A percentile compares a stretch with the other conserved stretches of the same genome.
phyloP scores from a whole-genome alignment of 2,329 filamentous ascomycete species.

The Tolypocladium album region DNA sequence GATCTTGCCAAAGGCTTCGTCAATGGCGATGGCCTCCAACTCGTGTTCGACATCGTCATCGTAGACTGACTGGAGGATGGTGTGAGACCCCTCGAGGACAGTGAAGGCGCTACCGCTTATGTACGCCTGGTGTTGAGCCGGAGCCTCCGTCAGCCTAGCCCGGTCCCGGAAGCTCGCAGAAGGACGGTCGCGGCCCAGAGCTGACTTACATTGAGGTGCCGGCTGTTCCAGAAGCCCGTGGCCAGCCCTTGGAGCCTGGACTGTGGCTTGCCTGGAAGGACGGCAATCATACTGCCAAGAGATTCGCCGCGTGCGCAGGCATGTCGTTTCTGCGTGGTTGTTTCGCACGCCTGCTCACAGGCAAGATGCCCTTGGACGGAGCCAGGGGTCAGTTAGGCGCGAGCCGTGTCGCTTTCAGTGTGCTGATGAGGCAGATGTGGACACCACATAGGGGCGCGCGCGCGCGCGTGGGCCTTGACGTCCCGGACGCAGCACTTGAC shows the following conservation, averaged over 20 bases:
- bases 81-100: constrained; percentile 64
- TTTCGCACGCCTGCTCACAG: not conserved
- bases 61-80: constrained; percentile 83
- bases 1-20: constrained; percentile 77
- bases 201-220: constrained; percentile 57
- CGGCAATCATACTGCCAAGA: constrained; percentile 54
- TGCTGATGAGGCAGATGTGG: not conserved
- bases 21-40: constrained; percentile 68
- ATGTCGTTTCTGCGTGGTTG: not conserved
- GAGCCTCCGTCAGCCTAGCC: not conserved
- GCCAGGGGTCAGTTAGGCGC: not conserved
- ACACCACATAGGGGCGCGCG: not conserved
- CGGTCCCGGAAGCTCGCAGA: not conserved
- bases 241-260: constrained; percentile 68
- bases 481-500: not conserved
- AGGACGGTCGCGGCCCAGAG: not conserved
- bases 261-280: constrained; percentile 70
- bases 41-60: constrained; percentile 56
- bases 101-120: constrained; percentile 82
- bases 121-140: constrained; percentile 51
- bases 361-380: not conserved
- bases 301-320: not conserved
- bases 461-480: not conserved
- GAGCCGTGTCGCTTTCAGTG: not conserved
- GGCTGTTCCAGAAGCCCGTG: constrained; percentile 61